These are phyloP conservation scores for Curvularia verruculosa DNA, from an alignment of 2,329 filamentous ascomycete species.

Conservation along the genomic window DNA sequence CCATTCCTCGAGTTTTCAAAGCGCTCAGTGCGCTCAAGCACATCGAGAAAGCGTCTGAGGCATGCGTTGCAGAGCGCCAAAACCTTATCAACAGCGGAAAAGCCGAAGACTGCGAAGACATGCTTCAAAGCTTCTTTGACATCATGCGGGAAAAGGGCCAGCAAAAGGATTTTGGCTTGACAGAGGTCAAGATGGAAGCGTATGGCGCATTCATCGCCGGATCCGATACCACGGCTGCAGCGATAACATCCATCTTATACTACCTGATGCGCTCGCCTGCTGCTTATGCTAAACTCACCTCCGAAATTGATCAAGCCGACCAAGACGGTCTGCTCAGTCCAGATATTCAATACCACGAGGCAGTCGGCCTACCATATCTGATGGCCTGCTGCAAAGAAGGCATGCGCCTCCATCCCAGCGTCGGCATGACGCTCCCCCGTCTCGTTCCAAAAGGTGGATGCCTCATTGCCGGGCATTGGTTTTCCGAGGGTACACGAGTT, in stretches of 20 bases:
- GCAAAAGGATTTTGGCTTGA: conserved; percentile 1
- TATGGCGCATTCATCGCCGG: conserved; percentile 6
- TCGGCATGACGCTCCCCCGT: conserved; percentile 73
- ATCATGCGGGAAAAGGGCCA: background rate
- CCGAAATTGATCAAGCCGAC: conserved; percentile 66
- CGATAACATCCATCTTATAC: conserved; percentile 72
- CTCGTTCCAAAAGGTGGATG: conserved; percentile 68
- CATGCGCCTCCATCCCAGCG: conserved; percentile 75
- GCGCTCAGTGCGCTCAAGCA: background rate
- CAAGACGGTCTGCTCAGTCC: conserved; percentile 51
- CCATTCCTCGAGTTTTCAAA: background rate
- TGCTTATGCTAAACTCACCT: conserved; percentile 60
- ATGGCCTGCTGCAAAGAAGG: conserved; percentile 78
- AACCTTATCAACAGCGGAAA: background rate
- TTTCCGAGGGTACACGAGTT: conserved; percentile 72
- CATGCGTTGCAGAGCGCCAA: background rate
- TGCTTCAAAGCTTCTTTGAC: background rate
- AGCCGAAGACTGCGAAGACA: background rate
- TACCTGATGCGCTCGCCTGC: conserved; percentile 67
- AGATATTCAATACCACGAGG: conserved; percentile 59
- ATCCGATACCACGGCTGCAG: conserved; percentile 70
- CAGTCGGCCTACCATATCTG: conserved; percentile 72
- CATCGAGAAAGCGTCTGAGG: background rate
- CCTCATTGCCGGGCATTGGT: conserved; percentile 64
- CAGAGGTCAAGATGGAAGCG: conserved; percentile 6